These are phyloP conservation scores for Aphanomyces invadans DNA, from an alignment of 352 stramenopile genomes.

Conservation along the genomic window DNA sequence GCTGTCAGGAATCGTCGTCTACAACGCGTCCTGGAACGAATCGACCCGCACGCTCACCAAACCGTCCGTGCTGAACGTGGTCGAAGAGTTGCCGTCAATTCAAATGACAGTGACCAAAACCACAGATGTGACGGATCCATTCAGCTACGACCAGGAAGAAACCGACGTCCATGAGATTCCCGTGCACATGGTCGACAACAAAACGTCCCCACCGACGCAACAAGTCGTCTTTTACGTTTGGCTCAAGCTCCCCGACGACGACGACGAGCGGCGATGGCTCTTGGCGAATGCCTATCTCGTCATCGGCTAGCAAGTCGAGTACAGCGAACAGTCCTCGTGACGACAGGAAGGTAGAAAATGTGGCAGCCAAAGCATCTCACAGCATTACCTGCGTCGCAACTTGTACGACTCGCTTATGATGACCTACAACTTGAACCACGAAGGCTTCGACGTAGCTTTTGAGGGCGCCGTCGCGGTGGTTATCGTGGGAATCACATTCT, in stretches of 20 bases:
- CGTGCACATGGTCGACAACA: conserved; percentile 6
- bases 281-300: conserved; percentile 5
- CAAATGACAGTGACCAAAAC: not conserved
- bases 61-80: not conserved
- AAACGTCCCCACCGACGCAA: not conserved
- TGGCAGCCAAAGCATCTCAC: too few relatives aligned
- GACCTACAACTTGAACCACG: conserved; percentile 90
- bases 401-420: conserved; percentile 19
- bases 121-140: not conserved
- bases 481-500: not conserved
- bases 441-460: too few relatives aligned
- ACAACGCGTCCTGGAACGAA: conserved; percentile 16
- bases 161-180: conserved; percentile 11
- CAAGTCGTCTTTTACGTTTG: conserved; percentile 2
- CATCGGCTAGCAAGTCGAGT: not conserved
- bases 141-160: not conserved
- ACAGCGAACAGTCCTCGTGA: too few relatives aligned
- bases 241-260: not conserved
- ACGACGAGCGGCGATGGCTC: not conserved
- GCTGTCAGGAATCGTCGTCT: conserved; percentile 6
- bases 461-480: not conserved
- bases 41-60: not conserved
- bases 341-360: not conserved
- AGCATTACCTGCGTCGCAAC: too few relatives aligned
- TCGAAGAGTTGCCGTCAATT: conserved; percentile 12